Evolutionary conservation across 225 moss, liverwort and hornwort genomes (phyloP).

Genomic region (Physcomitrium patens): DNA sequence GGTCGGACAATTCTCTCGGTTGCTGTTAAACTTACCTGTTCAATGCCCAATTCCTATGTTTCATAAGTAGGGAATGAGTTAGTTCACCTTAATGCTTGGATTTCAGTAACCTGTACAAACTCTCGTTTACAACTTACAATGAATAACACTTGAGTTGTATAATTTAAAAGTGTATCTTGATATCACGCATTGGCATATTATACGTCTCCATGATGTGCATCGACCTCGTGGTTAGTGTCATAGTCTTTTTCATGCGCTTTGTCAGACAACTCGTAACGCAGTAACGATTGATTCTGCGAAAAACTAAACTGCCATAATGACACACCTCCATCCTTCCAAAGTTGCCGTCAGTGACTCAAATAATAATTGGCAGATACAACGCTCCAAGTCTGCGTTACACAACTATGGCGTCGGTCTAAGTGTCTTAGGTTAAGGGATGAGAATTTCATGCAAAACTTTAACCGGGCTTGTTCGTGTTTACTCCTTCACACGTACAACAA

Average conservation of each 20-base stretch:
- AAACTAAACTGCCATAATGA: not conserved
- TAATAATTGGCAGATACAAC: not conserved
- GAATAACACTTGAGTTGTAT: not conserved
- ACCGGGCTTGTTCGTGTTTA: too few species aligned
- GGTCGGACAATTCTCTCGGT: too few species aligned
- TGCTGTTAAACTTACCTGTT: too few species aligned
- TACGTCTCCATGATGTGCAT: not conserved
- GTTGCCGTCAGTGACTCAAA: not conserved
- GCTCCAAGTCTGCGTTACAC: not conserved
- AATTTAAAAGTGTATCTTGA: not conserved
- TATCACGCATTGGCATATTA: not conserved
- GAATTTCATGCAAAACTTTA: too few species aligned
- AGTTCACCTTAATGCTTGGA: not conserved
- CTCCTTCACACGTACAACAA: too few species aligned
- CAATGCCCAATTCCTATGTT: too few species aligned
- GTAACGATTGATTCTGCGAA: not conserved
- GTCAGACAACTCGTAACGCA: not conserved
- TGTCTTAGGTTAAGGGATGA: too few species aligned
- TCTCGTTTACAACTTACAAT: not conserved
- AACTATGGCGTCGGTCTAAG: too few species aligned
- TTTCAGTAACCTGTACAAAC: not conserved
- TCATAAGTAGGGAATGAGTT: too few species aligned
- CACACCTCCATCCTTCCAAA: conserved; percentile 11
- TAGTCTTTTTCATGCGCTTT: not conserved
- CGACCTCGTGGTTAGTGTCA: conserved; percentile 11